These are phyloP conservation scores for Lupinus albus DNA, from an alignment of 306 rosid genomes.

Conservation along the genomic window DNA sequence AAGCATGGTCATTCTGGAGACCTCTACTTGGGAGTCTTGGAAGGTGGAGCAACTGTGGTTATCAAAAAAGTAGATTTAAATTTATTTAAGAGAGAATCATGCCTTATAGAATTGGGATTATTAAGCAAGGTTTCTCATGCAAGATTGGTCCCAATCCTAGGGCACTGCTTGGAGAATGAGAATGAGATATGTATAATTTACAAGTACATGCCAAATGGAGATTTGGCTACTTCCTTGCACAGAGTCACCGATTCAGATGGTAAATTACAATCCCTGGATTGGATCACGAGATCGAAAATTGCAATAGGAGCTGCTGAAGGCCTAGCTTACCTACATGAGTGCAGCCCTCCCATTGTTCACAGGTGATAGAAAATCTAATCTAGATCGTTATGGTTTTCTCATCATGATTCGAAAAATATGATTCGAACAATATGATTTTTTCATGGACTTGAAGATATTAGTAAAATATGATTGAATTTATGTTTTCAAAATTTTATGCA, in stretches of 20 bases:
- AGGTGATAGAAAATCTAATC: slow-evolving; percentile 56
- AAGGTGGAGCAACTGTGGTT: slow-evolving; percentile 65
- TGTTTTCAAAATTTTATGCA: slow-evolving; percentile 12
- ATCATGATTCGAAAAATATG: background rate
- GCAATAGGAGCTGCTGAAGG: slow-evolving; percentile 96
- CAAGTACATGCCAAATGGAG: slow-evolving; percentile 84
- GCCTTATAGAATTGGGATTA: slow-evolving; percentile 60
- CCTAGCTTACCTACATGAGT: slow-evolving; percentile 74
- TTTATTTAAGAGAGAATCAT: slow-evolving; percentile 57
- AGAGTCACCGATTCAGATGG: slow-evolving; percentile 48
- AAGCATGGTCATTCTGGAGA: slow-evolving; percentile 94
- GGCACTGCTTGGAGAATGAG: slow-evolving; percentile 85
- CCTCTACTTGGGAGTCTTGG: slow-evolving; percentile 63
- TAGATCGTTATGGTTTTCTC: slow-evolving; percentile 18
- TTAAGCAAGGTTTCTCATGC: slow-evolving; percentile 76
- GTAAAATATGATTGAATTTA: background rate
- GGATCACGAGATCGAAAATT: slow-evolving; percentile 94
- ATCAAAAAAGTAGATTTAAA: slow-evolving; percentile 70
- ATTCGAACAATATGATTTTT: slow-evolving; percentile 2
- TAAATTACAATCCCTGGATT: slow-evolving; percentile 67
- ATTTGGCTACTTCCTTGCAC: slow-evolving; percentile 81
- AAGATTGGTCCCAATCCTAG: slow-evolving; percentile 79
- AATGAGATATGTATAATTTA: slow-evolving; percentile 74
- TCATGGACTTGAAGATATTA: background rate
- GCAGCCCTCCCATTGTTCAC: slow-evolving; percentile 87